These are phyloP conservation scores for Limnomonas spitsbergensis DNA, from an alignment of 139 green algal genomes.

Conservation along the genomic window DNA sequence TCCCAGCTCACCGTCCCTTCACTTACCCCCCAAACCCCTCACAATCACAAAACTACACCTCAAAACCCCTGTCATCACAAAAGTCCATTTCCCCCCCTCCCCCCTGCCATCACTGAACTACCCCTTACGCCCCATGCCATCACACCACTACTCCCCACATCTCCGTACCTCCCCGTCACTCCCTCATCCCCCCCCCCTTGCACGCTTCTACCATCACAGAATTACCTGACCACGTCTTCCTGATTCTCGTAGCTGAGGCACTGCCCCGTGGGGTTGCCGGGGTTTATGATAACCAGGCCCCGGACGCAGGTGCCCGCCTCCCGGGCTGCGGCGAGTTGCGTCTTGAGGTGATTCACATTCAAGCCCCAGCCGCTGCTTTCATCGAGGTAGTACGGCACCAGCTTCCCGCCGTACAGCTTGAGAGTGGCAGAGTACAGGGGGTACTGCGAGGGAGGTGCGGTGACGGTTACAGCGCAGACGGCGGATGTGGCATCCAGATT, in stretches of 20 bases:
- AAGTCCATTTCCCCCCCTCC: too few species aligned
- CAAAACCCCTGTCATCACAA: not conserved
- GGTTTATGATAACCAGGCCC: constrained; percentile 92
- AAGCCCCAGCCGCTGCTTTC: constrained; percentile 78
- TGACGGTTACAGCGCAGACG: not conserved
- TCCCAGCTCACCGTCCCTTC: too few species aligned
- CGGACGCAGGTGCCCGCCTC: constrained; percentile 45
- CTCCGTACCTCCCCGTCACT: too few species aligned
- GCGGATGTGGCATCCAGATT: not conserved
- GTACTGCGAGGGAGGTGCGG: constrained; percentile 51
- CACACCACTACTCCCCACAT: too few species aligned
- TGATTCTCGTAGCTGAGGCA: constrained; percentile 21
- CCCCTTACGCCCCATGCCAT: too few species aligned
- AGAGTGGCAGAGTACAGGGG: constrained; percentile 71
- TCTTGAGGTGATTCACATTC: constrained; percentile 56
- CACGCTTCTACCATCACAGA: too few species aligned
- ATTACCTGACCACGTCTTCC: constrained; percentile 33
- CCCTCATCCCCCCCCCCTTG: too few species aligned
- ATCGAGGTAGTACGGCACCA: constrained; percentile 88
- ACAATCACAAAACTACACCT: not conserved
- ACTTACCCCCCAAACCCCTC: too few species aligned
- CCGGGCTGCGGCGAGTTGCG: constrained; percentile 7
- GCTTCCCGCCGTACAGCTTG: constrained; percentile 50
- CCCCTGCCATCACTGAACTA: too few species aligned
- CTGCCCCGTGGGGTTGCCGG: constrained; percentile 85